phyloP scores from a whole-genome alignment of 179 eudicot genomes.

The Spinacia oleracea region DNA sequence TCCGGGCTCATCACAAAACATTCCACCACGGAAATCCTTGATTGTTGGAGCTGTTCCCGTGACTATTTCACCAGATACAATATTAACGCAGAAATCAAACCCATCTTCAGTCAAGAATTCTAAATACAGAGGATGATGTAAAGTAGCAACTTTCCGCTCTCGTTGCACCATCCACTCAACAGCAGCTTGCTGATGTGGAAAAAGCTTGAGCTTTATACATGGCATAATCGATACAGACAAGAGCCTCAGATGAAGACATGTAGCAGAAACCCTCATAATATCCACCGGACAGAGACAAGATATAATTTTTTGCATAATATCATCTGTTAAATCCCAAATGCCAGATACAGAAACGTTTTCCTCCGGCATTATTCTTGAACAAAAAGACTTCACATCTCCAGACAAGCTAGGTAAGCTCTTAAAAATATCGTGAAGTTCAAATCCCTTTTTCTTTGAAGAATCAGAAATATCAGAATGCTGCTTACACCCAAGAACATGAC shows the following conservation, averaged over 20 bases:
- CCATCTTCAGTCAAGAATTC: slow-evolving; percentile 68
- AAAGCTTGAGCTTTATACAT: slow-evolving; percentile 85
- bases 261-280: slow-evolving; percentile 66
- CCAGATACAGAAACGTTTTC: slow-evolving; percentile 45
- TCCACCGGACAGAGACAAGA: slow-evolving; percentile 56
- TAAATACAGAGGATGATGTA: slow-evolving; percentile 71
- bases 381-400: slow-evolving; percentile 36
- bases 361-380: slow-evolving; percentile 52
- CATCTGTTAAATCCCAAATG: slow-evolving; percentile 74
- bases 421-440: slow-evolving; percentile 88
- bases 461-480: slow-evolving; percentile 48
- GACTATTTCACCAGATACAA: slow-evolving; percentile 71
- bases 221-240: slow-evolving; percentile 83
- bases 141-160: slow-evolving; percentile 53
- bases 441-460: slow-evolving; percentile 52
- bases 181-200: slow-evolving; percentile 95
- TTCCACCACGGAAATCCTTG: slow-evolving; percentile 84
- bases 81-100: slow-evolving; percentile 56
- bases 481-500: slow-evolving; percentile 82
- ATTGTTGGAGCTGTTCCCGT: slow-evolving; percentile 56
- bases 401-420: slow-evolving; percentile 68
- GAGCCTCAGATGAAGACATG: slow-evolving; percentile 74
- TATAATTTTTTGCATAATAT: slow-evolving; percentile 58
- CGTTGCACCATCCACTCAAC: slow-evolving; percentile 99
- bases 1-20: slow-evolving; percentile 99